Conservation (phyloP, 2,329 filamentous ascomycete genomes). For the Colletotrichum tofieldiae region DNA sequence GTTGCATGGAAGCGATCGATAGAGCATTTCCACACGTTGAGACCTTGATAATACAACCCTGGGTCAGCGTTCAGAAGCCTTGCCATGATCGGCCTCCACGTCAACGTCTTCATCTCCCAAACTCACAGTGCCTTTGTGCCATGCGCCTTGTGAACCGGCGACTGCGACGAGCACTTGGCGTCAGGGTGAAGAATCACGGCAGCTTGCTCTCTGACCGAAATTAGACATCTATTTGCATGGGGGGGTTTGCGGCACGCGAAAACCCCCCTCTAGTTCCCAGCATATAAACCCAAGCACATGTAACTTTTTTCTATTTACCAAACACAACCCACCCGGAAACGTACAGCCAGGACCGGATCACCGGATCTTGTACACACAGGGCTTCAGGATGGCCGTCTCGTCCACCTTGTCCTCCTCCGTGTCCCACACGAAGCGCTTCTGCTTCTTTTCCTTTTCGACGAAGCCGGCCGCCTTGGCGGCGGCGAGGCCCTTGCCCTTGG, state of each 20-base stretch:
- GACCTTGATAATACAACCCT: neutral
- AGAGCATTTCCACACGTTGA: constrained; percentile 13
- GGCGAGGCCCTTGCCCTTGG: constrained; percentile 80
- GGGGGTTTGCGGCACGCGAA: neutral
- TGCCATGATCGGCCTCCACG: neutral
- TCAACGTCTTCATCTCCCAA: neutral
- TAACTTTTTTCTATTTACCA: constrained; percentile 27
- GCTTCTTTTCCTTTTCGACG: constrained; percentile 61
- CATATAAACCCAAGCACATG: constrained; percentile 1
- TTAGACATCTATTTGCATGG: neutral
- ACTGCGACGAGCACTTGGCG: neutral
- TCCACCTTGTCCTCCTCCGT: constrained; percentile 70
- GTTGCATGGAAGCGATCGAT: constrained; percentile 15
- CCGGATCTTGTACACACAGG: constrained; percentile 94
- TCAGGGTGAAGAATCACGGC: neutral
- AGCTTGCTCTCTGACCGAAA: neutral
- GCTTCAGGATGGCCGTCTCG: constrained; percentile 82
- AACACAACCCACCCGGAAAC: neutral
- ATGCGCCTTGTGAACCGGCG: neutral
- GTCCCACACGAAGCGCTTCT: constrained; percentile 72
- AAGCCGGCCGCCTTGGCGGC: constrained; percentile 71
- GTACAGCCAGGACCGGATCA: constrained; percentile 55
- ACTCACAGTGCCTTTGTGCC: neutral
- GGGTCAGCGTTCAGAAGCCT: neutral
- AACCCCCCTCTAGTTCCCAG: neutral